Conservation (phyloP, 352 stramenopile genomes). For the Globisporangium canariense region DNA sequence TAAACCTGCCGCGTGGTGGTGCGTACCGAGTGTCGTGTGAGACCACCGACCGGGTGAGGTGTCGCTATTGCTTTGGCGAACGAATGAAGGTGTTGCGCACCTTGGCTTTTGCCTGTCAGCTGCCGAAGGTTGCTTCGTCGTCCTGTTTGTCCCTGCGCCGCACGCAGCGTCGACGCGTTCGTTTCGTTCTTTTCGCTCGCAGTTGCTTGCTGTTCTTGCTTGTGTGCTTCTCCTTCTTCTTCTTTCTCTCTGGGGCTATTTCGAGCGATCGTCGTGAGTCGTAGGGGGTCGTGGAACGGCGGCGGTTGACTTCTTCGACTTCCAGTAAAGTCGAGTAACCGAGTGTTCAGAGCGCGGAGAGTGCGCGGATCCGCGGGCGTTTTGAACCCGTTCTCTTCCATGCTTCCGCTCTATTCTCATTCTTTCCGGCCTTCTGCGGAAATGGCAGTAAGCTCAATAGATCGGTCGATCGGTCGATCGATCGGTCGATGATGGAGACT, state of each 20-base stretch:
- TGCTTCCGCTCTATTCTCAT: background rate
- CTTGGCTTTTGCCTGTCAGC: background rate
- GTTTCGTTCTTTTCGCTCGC: background rate
- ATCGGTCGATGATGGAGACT: no score
- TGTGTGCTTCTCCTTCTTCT: background rate
- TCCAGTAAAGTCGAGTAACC: no score
- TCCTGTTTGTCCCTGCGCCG: background rate
- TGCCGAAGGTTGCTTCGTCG: background rate
- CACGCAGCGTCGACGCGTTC: background rate
- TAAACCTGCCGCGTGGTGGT: background rate
- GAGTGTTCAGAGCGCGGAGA: constrained; percentile 5
- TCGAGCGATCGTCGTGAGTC: background rate
- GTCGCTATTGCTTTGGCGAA: constrained; percentile 8
- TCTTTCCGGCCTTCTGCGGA: background rate
- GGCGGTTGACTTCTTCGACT: background rate
- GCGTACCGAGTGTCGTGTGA: constrained; percentile 5
- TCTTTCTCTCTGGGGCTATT: background rate
- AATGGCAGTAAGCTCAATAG: no score
- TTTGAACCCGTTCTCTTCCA: background rate
- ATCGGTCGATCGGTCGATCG: no score
- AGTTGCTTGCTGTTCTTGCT: background rate
- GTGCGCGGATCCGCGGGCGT: constrained; percentile 1
- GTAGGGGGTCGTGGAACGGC: background rate
- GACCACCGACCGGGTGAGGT: constrained; percentile 1
- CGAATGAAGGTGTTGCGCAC: constrained; percentile 5